phyloP scores from a whole-genome alignment of 2,329 filamentous ascomycete genomes.

The Fusarium brevicatenulatum region DNA sequence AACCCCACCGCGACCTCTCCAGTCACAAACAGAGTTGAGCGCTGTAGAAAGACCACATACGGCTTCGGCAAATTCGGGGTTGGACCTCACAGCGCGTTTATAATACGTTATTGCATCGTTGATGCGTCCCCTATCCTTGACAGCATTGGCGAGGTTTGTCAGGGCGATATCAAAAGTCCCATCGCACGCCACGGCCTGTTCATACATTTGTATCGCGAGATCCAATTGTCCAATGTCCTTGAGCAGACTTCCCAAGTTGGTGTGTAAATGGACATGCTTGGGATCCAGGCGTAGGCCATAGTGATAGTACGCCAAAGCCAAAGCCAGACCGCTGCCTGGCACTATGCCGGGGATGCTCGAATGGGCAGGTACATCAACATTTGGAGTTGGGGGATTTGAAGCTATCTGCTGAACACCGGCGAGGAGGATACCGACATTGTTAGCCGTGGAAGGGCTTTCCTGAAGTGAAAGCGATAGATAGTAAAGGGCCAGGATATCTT shows the following conservation, averaged over 20 bases:
- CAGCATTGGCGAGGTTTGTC: slow-evolving; percentile 95
- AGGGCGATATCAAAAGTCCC: slow-evolving; percentile 96
- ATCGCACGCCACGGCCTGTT: slow-evolving; percentile 91
- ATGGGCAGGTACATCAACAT: slow-evolving; percentile 32
- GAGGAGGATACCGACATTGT: slow-evolving; percentile 97
- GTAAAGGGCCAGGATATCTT: slow-evolving; percentile 93
- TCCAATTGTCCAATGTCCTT: slow-evolving; percentile 96
- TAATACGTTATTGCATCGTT: slow-evolving; percentile 94
- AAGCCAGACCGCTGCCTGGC: slow-evolving; percentile 85
- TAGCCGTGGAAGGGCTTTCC: slow-evolving; percentile 95
- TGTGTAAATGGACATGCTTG: slow-evolving; percentile 94
- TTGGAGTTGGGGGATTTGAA: slow-evolving; percentile 45
- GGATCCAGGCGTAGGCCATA: slow-evolving; percentile 89
- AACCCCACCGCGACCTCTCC: slow-evolving; percentile 89
- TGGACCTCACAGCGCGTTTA: slow-evolving; percentile 87
- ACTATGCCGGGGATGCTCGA: slow-evolving; percentile 77
- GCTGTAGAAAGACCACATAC: slow-evolving; percentile 96
- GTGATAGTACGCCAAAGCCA: slow-evolving; percentile 94
- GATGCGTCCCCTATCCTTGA: slow-evolving; percentile 94
- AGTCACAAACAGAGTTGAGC: slow-evolving; percentile 95
- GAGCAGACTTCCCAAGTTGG: slow-evolving; percentile 91
- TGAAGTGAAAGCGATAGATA: slow-evolving; percentile 95
- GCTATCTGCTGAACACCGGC: slow-evolving; percentile 83
- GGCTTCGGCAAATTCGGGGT: slow-evolving; percentile 94
- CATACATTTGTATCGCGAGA: slow-evolving; percentile 95